A percentile compares a stretch with the other conserved stretches of the same genome.
Evolutionary conservation across 2,329 filamentous ascomycete species (phyloP).

Genomic region (Exophiala spinifera): DNA sequence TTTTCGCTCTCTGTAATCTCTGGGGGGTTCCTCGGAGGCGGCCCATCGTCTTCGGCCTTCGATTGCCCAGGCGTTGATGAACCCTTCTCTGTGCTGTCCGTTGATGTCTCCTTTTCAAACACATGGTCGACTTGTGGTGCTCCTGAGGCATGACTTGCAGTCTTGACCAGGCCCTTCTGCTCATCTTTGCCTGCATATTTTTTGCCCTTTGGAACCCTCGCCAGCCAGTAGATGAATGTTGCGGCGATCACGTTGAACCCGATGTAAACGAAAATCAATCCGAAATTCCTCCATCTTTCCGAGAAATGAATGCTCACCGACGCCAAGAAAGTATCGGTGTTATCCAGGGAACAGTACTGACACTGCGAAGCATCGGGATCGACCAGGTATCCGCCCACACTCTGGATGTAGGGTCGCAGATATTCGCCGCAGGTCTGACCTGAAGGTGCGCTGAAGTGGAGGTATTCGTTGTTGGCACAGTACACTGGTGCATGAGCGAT

Average conservation of each 20-base stretch:
- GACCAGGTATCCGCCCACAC: constrained; percentile 50
- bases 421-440: constrained; percentile 60
- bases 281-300: constrained; percentile 65
- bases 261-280: constrained; percentile 65
- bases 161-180: not conserved
- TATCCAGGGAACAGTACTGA: constrained; percentile 47
- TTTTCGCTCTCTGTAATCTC: too few relatives aligned
- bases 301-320: constrained; percentile 42
- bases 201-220: constrained; percentile 49
- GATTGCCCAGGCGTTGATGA: not conserved
- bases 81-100: not conserved
- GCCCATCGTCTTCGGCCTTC: too few relatives aligned
- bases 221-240: constrained; percentile 60
- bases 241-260: constrained; percentile 60
- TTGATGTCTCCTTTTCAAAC: not conserved
- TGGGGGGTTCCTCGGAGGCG: too few relatives aligned
- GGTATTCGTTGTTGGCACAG: constrained; percentile 68
- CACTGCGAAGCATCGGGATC: constrained; percentile 54
- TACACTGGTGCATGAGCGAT: constrained; percentile 63
- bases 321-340: constrained; percentile 49
- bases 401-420: constrained; percentile 49
- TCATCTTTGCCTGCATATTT: constrained; percentile 3
- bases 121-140: not conserved
- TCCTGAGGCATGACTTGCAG: not conserved
- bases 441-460: constrained; percentile 59